These are phyloP conservation scores for Balamuthia mandrillaris DNA, from an alignment of 208 protist genomes.

Conservation along the genomic window DNA sequence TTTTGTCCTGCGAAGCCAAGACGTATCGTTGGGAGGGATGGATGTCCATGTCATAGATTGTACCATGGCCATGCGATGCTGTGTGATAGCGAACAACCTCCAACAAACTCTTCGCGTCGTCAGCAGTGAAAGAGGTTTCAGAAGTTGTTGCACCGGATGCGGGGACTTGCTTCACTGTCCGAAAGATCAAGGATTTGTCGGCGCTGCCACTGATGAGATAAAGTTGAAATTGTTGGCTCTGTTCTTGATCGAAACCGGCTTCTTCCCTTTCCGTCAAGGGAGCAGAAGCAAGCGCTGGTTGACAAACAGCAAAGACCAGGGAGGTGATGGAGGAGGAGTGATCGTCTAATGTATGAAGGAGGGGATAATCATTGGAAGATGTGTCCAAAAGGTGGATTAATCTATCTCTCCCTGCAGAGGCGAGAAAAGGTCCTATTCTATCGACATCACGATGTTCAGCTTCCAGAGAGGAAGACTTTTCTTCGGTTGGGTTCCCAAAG, in stretches of 20 bases:
- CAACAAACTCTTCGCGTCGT: background rate
- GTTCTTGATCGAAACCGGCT: no score
- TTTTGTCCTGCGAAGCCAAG: conserved; percentile 45
- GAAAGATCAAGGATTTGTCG: conserved; percentile 37
- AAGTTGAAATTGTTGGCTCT: no score
- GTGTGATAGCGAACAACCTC: background rate
- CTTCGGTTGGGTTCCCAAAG: no score
- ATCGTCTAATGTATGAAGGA: conserved; percentile 34
- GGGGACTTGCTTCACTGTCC: background rate
- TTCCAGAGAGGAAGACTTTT: no score
- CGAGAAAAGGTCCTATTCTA: background rate
- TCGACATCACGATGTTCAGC: background rate
- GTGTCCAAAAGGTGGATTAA: conserved; percentile 34
- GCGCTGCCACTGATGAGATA: conserved; percentile 30
- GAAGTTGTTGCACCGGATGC: no score
- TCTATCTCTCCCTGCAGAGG: conserved; percentile 16
- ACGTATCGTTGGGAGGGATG: conserved; percentile 36
- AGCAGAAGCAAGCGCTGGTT: no score
- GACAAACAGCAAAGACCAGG: conserved; percentile 36
- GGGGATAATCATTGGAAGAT: background rate
- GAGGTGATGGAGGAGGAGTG: conserved; percentile 30
- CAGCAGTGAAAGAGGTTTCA: background rate
- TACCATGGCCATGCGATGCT: background rate
- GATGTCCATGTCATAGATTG: conserved; percentile 43
- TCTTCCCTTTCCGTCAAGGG: no score